A percentile compares a stretch with the other conserved stretches of the same genome.
Conservation (phyloP, 306 rosid species). For the Quercus gilva region DNA sequence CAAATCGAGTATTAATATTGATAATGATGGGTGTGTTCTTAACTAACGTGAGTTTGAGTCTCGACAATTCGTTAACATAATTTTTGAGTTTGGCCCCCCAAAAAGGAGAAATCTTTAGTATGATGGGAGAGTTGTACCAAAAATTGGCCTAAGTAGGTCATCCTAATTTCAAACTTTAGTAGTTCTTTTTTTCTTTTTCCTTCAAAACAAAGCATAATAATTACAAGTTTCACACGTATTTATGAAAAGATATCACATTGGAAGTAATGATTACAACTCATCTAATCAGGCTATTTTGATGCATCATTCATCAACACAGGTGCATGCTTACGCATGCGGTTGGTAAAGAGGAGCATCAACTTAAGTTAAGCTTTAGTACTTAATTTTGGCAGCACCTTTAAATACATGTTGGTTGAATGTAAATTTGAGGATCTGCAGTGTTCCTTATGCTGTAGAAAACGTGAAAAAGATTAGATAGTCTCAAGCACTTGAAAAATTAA, state of each 20-base stretch:
- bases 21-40: no score
- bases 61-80: no score
- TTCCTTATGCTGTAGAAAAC: neutral
- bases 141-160: neutral
- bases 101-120: neutral
- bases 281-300: neutral
- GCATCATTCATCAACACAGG: neutral
- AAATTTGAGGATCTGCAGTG: neutral
- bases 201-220: neutral
- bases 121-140: neutral
- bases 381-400: neutral
- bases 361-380: no score
- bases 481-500: neutral
- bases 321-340: neutral
- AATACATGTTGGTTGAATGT: neutral
- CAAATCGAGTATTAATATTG: no score
- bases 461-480: neutral
- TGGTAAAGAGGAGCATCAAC: neutral
- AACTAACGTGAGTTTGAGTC: no score
- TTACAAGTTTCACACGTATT: neutral
- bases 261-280: neutral
- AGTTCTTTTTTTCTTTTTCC: neutral
- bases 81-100: neutral
- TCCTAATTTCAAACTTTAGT: no score
- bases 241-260: no score